Percentiles rank a stretch among this genome's conserved stretches.
Evolutionary conservation across 2,329 filamentous ascomycete genomes (phyloP).

Genomic region (Tolypocladium pustulatum): DNA sequence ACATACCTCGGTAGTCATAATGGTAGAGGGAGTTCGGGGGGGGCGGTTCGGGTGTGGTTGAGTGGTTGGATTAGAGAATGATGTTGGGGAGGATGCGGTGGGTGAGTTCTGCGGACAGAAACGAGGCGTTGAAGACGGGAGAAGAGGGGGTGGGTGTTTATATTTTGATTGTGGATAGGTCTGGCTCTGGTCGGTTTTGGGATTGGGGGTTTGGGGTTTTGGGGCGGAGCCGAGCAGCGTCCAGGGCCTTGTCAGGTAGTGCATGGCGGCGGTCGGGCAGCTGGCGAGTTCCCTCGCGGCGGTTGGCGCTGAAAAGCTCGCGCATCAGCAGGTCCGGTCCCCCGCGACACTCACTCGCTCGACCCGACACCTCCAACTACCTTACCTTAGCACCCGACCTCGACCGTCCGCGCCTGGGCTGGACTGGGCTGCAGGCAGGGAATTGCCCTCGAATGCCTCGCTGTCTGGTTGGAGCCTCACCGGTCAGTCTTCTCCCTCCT

Average conservation of each 20-base stretch:
- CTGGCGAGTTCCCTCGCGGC: background rate
- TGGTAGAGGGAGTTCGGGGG: conserved; percentile 5
- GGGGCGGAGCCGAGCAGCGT: conserved; percentile 2
- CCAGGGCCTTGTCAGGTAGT: too few species aligned
- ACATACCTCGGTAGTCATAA: conserved; percentile 25
- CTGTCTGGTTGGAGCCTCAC: background rate
- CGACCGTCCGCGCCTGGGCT: background rate
- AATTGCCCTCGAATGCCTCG: background rate
- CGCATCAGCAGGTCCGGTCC: background rate
- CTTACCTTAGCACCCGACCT: too few species aligned
- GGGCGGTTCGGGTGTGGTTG: background rate
- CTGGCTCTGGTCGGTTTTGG: conserved; percentile 8
- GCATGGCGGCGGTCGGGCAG: background rate
- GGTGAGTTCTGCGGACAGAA: conserved; percentile 10
- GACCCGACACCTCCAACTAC: too few species aligned
- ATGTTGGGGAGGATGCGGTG: conserved; percentile 10
- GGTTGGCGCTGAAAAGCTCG: background rate
- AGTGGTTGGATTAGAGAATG: conserved; percentile 6
- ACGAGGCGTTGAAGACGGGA: conserved; percentile 13
- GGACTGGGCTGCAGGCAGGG: background rate
- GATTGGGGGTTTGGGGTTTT: conserved; percentile 6
- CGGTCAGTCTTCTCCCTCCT: background rate
- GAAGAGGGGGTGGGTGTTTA: conserved; percentile 18
- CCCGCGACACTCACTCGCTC: background rate
- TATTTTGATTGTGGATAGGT: conserved; percentile 19